phyloP scores from a whole-genome alignment of 2,329 filamentous ascomycete genomes.

The Lachnellula hyalina region DNA sequence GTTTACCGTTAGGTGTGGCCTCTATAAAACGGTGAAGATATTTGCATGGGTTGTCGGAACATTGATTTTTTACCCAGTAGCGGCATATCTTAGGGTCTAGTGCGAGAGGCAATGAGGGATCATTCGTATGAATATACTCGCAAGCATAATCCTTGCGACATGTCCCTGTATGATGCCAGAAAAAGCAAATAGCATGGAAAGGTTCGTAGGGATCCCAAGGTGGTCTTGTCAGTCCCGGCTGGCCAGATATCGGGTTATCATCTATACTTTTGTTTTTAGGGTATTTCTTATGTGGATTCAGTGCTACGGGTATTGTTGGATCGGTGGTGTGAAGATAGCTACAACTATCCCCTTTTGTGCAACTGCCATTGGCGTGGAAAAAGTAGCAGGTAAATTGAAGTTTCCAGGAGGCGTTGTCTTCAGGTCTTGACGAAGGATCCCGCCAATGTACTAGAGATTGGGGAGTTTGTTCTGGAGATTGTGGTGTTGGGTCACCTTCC shows the following conservation, averaged over 20 bases:
- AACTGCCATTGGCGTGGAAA: background rate
- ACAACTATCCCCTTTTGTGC: background rate
- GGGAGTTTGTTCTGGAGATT: background rate
- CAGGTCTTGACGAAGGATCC: background rate
- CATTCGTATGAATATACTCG: background rate
- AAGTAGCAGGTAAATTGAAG: background rate
- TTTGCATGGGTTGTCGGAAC: background rate
- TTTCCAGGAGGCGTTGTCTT: background rate
- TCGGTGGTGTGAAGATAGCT: background rate
- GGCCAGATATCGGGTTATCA: no score
- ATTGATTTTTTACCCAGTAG: background rate
- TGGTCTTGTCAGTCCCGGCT: background rate
- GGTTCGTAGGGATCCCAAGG: background rate
- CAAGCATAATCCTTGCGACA: background rate
- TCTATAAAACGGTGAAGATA: background rate
- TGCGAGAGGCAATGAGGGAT: background rate
- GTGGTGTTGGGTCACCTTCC: background rate
- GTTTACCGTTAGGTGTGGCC: background rate
- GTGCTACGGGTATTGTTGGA: background rate
- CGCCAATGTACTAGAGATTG: no score
- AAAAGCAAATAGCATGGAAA: background rate
- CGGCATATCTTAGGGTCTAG: background rate
- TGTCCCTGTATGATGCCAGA: background rate
- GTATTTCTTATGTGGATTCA: background rate
- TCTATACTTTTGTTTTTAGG: no score